Conservation (phyloP, 208 protist genomes). For the Leptomonas pyrrhocoris region DNA sequence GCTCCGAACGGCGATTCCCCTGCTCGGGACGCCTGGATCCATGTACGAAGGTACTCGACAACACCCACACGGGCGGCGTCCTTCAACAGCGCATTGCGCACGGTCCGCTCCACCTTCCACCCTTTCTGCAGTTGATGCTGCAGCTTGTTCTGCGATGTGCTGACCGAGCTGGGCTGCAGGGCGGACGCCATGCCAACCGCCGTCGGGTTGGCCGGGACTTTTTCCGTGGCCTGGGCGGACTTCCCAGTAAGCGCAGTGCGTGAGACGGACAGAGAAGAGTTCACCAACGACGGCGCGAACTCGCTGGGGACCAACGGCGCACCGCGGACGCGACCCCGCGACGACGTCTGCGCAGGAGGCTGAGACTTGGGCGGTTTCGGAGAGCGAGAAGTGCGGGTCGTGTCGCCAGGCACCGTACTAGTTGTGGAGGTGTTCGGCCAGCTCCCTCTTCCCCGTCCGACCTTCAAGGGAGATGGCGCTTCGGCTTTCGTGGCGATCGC, state of each 20-base stretch:
- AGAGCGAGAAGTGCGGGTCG: background rate
- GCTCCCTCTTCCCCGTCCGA: background rate
- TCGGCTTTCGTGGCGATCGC: background rate
- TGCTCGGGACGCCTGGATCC: background rate
- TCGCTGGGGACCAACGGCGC: background rate
- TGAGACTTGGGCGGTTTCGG: background rate
- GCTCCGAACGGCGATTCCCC: too few species aligned
- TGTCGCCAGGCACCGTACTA: background rate
- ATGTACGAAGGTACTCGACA: constrained; percentile 15
- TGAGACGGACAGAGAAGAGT: too few species aligned
- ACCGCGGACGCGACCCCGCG: constrained; percentile 3
- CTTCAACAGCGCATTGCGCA: constrained; percentile 1
- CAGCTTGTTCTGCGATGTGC: background rate
- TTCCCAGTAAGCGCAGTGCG: too few species aligned
- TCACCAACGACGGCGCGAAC: background rate
- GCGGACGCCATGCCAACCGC: background rate
- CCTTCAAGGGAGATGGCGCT: background rate
- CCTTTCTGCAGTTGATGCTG: background rate
- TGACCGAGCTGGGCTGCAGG: background rate
- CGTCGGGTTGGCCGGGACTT: background rate
- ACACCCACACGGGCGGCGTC: constrained; percentile 20
- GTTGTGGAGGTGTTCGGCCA: background rate
- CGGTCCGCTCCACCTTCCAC: constrained; percentile 20
- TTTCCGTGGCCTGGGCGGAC: background rate
- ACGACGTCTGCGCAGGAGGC: background rate